phyloP scores from a whole-genome alignment of 441 rosid species.

The Euphorbia celastroides region DNA sequence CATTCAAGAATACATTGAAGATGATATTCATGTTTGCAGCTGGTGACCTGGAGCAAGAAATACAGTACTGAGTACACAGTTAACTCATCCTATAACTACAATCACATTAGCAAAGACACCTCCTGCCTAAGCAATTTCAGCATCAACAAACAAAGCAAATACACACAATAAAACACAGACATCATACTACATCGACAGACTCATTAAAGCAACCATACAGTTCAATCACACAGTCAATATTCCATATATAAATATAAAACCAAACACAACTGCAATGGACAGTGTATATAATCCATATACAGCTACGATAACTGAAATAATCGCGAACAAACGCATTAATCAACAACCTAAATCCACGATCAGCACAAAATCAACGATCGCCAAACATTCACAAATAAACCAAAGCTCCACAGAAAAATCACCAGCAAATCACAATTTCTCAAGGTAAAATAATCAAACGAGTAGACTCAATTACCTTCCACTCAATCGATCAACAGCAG shows the following conservation, averaged over 20 bases:
- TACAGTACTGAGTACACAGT: background rate
- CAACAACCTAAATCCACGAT: background rate
- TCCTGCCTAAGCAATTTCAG: background rate
- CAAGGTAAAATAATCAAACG: background rate
- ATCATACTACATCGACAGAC: background rate
- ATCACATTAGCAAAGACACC: constrained; percentile 1
- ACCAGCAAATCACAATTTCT: background rate
- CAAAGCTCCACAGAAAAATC: background rate
- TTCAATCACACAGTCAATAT: background rate
- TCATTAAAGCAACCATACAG: background rate
- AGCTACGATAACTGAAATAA: background rate
- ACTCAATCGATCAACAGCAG: background rate
- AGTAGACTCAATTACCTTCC: background rate
- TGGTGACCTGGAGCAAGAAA: constrained; percentile 47
- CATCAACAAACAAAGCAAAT: background rate
- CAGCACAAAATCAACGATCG: background rate
- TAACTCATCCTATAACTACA: background rate
- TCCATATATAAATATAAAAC: background rate
- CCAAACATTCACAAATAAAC: background rate
- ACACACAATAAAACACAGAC: background rate
- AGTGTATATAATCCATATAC: background rate
- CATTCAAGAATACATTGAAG: constrained; percentile 69
- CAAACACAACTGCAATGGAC: background rate
- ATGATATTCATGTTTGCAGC: constrained; percentile 91
- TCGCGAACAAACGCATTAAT: background rate